Evolutionary conservation across 2,329 filamentous ascomycete species (phyloP), one percentile per base, ranked within the genome.

Genomic region (Neonectria sp.): DNA sequence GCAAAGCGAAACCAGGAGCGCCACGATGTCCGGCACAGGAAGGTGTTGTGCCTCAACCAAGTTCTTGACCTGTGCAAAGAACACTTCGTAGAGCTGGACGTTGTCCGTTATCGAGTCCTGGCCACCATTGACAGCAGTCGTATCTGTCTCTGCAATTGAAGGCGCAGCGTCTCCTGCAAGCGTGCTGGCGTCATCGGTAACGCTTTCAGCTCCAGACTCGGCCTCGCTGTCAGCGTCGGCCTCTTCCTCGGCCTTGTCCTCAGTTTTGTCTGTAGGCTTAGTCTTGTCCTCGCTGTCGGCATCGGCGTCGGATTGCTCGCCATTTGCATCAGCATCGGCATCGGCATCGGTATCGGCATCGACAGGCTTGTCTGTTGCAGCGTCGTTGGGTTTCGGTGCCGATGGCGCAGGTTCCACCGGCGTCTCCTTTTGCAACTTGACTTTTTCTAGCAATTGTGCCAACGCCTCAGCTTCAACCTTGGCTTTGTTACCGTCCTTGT

Each of bases 11-110:
- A 97, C 95, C 51, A 98, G 86, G 48, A 99, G 85, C 11, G 95
- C 96, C 74, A 97, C 96, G 21, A 93, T 97, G 79, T 99, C 97
- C 80, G 97, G 95, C 71, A 99, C 95, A 1, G 95, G 93, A 59
- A 99, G 86, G 73, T 94, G 92, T 77, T 98, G 94, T 59, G 93
- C 93, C 81, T 95, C 95, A 69, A 98, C 95, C 58, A 99, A 86
- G 76, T 95, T 95, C 78, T 97, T 93, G 69, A 98, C 96, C 81
- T 98, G 96, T 58, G 95, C 92, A 77, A 98, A 97, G 86, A 98
- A 99, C 67, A 98, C 94, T 81, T 98, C 95, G 80, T 98, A 98
- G 27, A 99, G 89, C 81, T 94, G 95, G 65, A 97, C 91, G 75
- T 94, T 92, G 59, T 91, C 88, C 1, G 92, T 73, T 15, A 75